These are phyloP conservation scores for Lactarius pseudohatsudake DNA, from an alignment of 768 basidiomycete species.

Conservation along the genomic window DNA sequence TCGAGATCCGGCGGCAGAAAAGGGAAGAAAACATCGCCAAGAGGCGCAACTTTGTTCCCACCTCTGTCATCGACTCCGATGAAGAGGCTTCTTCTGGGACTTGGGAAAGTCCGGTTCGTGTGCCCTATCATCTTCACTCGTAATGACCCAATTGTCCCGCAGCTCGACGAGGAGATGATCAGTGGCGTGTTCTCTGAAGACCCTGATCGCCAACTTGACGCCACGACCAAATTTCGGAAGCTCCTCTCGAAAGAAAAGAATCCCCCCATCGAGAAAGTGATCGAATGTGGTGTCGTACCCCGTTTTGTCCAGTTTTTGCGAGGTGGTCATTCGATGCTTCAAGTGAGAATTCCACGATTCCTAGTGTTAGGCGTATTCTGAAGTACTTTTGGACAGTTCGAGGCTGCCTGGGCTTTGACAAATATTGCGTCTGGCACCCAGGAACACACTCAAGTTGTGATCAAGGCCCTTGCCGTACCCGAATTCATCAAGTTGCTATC, in stretches of 20 bases:
- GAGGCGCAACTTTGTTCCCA: constrained; percentile 88
- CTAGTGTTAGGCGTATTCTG: constrained; percentile 10
- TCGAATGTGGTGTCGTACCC: constrained; percentile 94
- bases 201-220: constrained; percentile 88
- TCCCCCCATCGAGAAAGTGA: constrained; percentile 97
- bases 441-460: constrained; percentile 97
- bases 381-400: constrained; percentile 58
- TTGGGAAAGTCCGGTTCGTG: constrained; percentile 78
- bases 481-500: constrained; percentile 96
- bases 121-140: constrained; percentile 22
- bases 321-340: constrained; percentile 78
- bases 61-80: constrained; percentile 79
- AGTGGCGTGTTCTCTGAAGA: constrained; percentile 90
- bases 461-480: constrained; percentile 90
- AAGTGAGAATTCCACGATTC: constrained; percentile 47
- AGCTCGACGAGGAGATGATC: constrained; percentile 93
- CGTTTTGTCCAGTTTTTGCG: constrained; percentile 95
- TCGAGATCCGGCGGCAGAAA: constrained; percentile 98
- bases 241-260: constrained; percentile 99
- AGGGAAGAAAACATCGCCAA: constrained; percentile 98
- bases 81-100: constrained; percentile 70
- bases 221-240: constrained; percentile 98
- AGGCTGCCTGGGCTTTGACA: constrained; percentile 97
- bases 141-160: constrained; percentile 21
- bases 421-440: constrained; percentile 99